A percentile compares a stretch with the other conserved stretches of the same genome.
phyloP scores from a whole-genome alignment of 805 yeast species.

The Ogataea zsoltii region DNA sequence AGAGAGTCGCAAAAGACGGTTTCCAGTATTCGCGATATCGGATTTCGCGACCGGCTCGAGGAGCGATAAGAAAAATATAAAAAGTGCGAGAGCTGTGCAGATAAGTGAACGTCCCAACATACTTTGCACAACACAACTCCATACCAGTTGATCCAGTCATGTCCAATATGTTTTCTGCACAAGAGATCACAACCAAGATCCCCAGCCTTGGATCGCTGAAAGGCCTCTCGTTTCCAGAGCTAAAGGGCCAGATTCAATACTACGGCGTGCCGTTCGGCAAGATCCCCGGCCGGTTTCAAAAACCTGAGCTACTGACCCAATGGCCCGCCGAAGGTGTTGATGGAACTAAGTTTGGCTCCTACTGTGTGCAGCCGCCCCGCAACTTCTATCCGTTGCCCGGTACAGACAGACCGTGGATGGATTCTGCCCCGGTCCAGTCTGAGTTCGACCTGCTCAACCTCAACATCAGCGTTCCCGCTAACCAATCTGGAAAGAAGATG shows the following conservation, averaged over 20 bases:
- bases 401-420: constrained; percentile 10
- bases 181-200: background rate
- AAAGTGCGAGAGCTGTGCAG: too few relatives aligned
- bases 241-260: constrained; percentile 2
- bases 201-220: constrained; percentile 5
- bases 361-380: constrained; percentile 9
- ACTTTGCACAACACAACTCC: too few relatives aligned
- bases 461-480: constrained; percentile 10
- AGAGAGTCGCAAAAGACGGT: too few relatives aligned
- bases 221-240: constrained; percentile 1
- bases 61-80: too few relatives aligned
- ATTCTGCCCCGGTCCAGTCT: constrained; percentile 2
- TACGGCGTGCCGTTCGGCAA: constrained; percentile 10
- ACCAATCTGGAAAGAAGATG: constrained; percentile 3
- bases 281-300: constrained; percentile 11
- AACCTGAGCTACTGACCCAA: constrained; percentile 5
- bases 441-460: constrained; percentile 10
- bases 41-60: too few relatives aligned
- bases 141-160: too few relatives aligned
- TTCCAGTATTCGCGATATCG: too few relatives aligned
- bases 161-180: background rate
- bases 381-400: constrained; percentile 8
- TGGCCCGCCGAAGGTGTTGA: constrained; percentile 6
- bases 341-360: constrained; percentile 8
- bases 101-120: too few relatives aligned